A percentile compares a stretch with the other conserved stretches of the same genome.
Conservation (phyloP, 2,329 filamentous ascomycete species). For the Sporothrix pallida region DNA sequence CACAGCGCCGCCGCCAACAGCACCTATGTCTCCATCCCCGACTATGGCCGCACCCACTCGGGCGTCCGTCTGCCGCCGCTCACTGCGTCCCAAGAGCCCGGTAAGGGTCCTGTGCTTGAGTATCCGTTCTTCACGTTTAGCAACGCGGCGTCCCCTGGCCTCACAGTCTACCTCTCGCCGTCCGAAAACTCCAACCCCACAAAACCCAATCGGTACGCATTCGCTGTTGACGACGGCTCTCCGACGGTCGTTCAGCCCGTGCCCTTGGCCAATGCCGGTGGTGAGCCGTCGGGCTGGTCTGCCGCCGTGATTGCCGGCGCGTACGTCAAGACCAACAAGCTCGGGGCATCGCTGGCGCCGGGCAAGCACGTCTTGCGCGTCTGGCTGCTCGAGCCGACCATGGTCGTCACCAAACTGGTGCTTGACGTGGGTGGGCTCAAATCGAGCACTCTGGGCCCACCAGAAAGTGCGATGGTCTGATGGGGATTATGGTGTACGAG, state of each 20-base stretch:
- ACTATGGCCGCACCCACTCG: slow-evolving; percentile 41
- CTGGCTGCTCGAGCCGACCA: slow-evolving; percentile 44
- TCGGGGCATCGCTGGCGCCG: slow-evolving; percentile 37
- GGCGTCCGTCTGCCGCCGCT: slow-evolving; percentile 33
- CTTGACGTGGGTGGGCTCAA: slow-evolving; percentile 44
- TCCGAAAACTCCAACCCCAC: slow-evolving; percentile 12
- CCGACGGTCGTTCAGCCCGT: slow-evolving; percentile 40
- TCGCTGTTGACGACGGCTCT: slow-evolving; percentile 40
- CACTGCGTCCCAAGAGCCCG: slow-evolving; percentile 38
- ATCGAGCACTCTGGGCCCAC: slow-evolving; percentile 43
- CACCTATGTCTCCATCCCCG: background rate
- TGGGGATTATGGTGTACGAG: background rate
- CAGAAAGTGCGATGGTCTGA: slow-evolving; percentile 39
- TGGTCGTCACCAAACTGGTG: slow-evolving; percentile 45
- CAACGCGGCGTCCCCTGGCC: background rate
- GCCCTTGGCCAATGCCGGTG: slow-evolving; percentile 38
- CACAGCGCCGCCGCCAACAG: background rate
- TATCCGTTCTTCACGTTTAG: background rate
- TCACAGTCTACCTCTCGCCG: slow-evolving; percentile 7
- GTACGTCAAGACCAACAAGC: slow-evolving; percentile 39
- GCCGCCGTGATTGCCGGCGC: slow-evolving; percentile 42
- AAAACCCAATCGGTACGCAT: slow-evolving; percentile 40
- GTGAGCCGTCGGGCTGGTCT: slow-evolving; percentile 41
- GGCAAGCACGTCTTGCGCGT: slow-evolving; percentile 42
- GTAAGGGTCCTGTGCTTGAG: slow-evolving; percentile 3